Evolutionary conservation across 257 asterid genomes (phyloP), one percentile per base, ranked within the genome.

Genomic region (Primulina huaijiensis): DNA sequence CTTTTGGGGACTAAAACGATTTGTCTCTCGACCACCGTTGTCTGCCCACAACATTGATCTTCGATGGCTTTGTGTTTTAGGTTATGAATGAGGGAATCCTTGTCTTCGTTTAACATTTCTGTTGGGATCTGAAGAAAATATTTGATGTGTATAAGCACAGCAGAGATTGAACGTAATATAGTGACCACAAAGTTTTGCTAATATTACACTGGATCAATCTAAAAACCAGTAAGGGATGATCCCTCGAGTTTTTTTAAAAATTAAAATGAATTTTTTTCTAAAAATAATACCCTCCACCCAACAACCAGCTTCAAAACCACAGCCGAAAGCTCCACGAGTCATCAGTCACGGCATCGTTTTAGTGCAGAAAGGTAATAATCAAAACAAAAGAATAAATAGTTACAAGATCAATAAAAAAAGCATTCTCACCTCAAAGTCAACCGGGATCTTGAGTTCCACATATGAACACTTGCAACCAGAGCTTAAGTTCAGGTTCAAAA

Each of bases 401-500:
- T 67, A 60, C 21, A 19, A 20, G 37, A 16, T 34, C 52, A n/a
- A 27, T 30, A 23, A 66, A 1, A 64, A 68, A 27, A 60, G 59
- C 34, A 56, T 46, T 70, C 80, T 79, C 75, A 92, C 98, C 95
- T 80, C 82, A 74, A 92, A 90, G 81, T 90, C 84, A 72, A 92
- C 88, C n/a, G 92, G 95, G 78, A 86, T 72, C 75, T 79, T 88
- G 75, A 90, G 76, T 72, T 81, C 76, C 64, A 81, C 72, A 40
- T 59, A 76, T 6, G 84, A 70, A 73, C 97, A 92, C 81, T 82
- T 88, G 84, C 98, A 92, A 76, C 97, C 98, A 64, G 89, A 82
- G 34, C 95, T 70, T 70, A 90, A 90, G 82, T 84, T 79, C 80
- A 92, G 68, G 67, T 81, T 92, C 81, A 92, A 68, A 64, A 70